phyloP scores from a whole-genome alignment of 176 grass and related monocot species.

The Melocanna baccifera region DNA sequence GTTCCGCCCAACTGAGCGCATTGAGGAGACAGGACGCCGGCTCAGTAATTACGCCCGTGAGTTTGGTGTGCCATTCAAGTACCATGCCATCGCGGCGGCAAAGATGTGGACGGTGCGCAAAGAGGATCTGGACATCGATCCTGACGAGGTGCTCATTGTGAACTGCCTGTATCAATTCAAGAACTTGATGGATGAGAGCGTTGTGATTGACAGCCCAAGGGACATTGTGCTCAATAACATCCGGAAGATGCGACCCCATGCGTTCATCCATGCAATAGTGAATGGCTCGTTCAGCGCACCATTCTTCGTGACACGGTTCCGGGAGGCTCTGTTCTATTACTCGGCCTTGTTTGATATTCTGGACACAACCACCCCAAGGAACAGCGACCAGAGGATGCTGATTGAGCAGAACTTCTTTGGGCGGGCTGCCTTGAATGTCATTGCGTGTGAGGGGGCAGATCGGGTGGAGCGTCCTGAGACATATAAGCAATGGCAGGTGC shows the following conservation, averaged over 20 bases:
- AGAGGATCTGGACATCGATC: slow-evolving; percentile 53
- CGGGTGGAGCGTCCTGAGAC: slow-evolving; percentile 81
- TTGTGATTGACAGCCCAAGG: slow-evolving; percentile 72
- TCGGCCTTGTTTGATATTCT: slow-evolving; percentile 74
- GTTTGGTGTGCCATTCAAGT: slow-evolving; percentile 64
- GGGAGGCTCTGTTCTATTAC: slow-evolving; percentile 73
- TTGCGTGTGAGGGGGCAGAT: slow-evolving; percentile 69
- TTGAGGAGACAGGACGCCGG: slow-evolving; percentile 71
- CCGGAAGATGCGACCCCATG: slow-evolving; percentile 51
- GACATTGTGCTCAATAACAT: slow-evolving; percentile 60
- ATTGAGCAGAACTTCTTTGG: slow-evolving; percentile 75
- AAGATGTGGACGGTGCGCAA: slow-evolving; percentile 61
- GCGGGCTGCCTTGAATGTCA: slow-evolving; percentile 63
- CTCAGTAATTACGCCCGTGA: slow-evolving; percentile 49
- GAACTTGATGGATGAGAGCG: slow-evolving; percentile 78
- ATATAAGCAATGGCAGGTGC: slow-evolving; percentile 85
- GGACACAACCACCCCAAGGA: slow-evolving; percentile 66
- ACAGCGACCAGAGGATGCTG: slow-evolving; percentile 60
- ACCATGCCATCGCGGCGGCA: slow-evolving; percentile 35
- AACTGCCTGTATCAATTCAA: slow-evolving; percentile 61
- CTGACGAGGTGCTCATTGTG: slow-evolving; percentile 60
- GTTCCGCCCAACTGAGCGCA: slow-evolving; percentile 55
- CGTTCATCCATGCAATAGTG: slow-evolving; percentile 60
- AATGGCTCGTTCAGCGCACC: slow-evolving; percentile 80
- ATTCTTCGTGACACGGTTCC: slow-evolving; percentile 78